phyloP scores from a whole-genome alignment of 768 basidiomycete species.

The Lentinula edodes region DNA sequence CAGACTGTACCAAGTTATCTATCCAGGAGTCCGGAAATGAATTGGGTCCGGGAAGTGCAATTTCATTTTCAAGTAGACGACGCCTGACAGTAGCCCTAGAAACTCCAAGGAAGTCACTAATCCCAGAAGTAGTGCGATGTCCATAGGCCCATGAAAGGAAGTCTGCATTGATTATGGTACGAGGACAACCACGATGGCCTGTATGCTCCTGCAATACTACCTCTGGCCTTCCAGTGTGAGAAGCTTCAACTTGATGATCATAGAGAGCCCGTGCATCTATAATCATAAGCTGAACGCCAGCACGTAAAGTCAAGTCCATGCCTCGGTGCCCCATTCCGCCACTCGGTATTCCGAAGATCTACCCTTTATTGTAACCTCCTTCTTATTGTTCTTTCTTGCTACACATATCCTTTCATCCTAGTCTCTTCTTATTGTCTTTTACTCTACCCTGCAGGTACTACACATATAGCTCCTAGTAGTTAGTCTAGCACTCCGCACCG shows the following conservation, averaged over 20 bases:
- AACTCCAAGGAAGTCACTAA: constrained; percentile 13
- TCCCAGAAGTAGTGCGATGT: constrained; percentile 9
- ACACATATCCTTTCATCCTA: too few relatives aligned
- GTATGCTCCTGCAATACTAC: neutral
- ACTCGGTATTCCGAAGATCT: too few relatives aligned
- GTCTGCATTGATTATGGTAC: constrained; percentile 11
- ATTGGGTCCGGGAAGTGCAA: constrained; percentile 9
- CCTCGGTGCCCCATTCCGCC: too few relatives aligned
- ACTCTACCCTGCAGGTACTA: too few relatives aligned
- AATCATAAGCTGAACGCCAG: neutral
- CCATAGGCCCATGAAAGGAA: constrained; percentile 15
- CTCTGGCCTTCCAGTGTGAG: neutral
- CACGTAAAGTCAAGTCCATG: neutral
- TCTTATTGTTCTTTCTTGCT: too few relatives aligned
- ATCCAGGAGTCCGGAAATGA: neutral
- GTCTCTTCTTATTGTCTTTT: too few relatives aligned
- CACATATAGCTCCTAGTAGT: too few relatives aligned
- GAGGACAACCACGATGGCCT: constrained; percentile 4
- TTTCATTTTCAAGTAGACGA: constrained; percentile 13
- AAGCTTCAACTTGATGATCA: neutral
- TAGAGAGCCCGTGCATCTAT: neutral
- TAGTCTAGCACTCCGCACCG: too few relatives aligned
- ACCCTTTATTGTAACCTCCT: too few relatives aligned
- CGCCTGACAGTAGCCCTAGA: constrained; percentile 10
- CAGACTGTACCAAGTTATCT: too few relatives aligned